Conservation (phyloP, 306 rosid genomes). For the Cicer bijugum region DNA sequence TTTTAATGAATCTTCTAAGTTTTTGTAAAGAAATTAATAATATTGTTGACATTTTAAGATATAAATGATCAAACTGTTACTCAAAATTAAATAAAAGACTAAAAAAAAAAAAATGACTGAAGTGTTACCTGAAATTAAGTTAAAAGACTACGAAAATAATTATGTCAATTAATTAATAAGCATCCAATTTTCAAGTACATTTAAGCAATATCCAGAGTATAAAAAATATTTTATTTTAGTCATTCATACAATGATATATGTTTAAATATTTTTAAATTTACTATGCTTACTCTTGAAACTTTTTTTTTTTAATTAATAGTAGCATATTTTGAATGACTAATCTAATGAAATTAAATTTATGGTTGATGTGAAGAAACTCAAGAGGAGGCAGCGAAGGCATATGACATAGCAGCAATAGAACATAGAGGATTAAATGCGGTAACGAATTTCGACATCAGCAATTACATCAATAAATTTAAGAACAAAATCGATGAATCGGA, state of each 20-base stretch:
- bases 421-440: slow-evolving; percentile 91
- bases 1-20: too few species aligned
- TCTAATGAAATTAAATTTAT: background rate
- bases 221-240: too few species aligned
- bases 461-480: slow-evolving; percentile 58
- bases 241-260: background rate
- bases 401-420: slow-evolving; percentile 87
- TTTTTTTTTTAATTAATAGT: background rate
- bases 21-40: too few species aligned
- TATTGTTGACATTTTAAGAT: too few species aligned
- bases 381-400: slow-evolving; percentile 95
- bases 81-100: too few species aligned
- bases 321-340: background rate
- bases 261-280: background rate
- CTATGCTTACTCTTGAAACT: background rate
- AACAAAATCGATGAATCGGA: slow-evolving; percentile 35
- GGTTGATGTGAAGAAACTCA: slow-evolving; percentile 65
- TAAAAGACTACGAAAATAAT: too few species aligned
- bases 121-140: too few species aligned
- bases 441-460: slow-evolving; percentile 80
- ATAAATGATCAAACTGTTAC: too few species aligned
- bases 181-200: background rate
- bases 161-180: background rate
- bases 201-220: too few species aligned
- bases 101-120: too few species aligned